Percentiles rank a stretch among this genome's conserved stretches.
These are phyloP conservation scores for Asterophora lycoperdoides DNA, from an alignment of 768 basidiomycete species.

Conservation along the genomic window DNA sequence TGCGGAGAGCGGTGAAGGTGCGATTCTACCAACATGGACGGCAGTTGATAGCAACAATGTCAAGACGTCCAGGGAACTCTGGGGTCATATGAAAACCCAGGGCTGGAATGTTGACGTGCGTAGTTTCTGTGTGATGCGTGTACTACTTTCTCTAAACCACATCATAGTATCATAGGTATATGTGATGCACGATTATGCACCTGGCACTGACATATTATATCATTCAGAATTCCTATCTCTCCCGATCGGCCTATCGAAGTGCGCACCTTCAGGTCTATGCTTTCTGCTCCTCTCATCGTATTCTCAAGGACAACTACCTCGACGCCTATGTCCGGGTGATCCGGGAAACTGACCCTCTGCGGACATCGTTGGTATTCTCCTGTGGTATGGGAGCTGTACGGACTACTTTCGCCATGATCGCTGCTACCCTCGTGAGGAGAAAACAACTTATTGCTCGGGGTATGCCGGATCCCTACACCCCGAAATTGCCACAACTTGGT, in stretches of 20 bases:
- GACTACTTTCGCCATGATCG: slow-evolving; percentile 97
- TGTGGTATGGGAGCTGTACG: slow-evolving; percentile 97
- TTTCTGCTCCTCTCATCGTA: neutral
- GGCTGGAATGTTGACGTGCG: slow-evolving; percentile 92
- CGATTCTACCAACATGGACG: slow-evolving; percentile 92
- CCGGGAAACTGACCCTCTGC: slow-evolving; percentile 69
- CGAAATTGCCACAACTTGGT: slow-evolving; percentile 27
- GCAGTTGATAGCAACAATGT: slow-evolving; percentile 70
- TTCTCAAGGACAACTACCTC: slow-evolving; percentile 80
- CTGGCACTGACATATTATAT: neutral
- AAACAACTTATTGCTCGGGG: slow-evolving; percentile 67
- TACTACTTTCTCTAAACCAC: slow-evolving; percentile 7
- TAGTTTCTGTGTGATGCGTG: slow-evolving; percentile 12
- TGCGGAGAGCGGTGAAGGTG: slow-evolving; percentile 64
- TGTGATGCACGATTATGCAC: neutral
- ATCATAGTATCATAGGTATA: slow-evolving; percentile 68
- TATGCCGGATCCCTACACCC: slow-evolving; percentile 72
- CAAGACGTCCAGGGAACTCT: slow-evolving; percentile 84
- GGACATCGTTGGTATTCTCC: slow-evolving; percentile 85
- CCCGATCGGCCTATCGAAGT: slow-evolving; percentile 90
- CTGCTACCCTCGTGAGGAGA: slow-evolving; percentile 80
- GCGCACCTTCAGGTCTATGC: slow-evolving; percentile 1
- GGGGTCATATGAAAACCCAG: slow-evolving; percentile 68
- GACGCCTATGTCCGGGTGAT: slow-evolving; percentile 89
- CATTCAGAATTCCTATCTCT: slow-evolving; percentile 83